Percentiles rank a stretch among this genome's conserved stretches.
These are phyloP conservation scores for Margaritispora aquatica DNA, from an alignment of 495 filamentous ascomycete genomes.

Conservation along the genomic window DNA sequence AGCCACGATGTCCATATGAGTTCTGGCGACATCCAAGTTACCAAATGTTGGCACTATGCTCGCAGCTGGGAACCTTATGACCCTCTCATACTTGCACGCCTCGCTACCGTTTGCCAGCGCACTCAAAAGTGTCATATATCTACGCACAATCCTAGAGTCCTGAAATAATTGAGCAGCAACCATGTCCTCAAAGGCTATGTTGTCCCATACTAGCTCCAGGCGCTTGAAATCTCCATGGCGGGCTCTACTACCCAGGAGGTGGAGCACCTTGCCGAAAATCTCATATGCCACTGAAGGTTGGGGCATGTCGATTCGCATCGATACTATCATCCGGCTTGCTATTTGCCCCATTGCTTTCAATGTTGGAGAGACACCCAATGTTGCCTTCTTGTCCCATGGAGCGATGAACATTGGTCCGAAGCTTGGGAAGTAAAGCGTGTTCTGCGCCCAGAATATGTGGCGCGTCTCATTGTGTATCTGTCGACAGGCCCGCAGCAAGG, in stretches of 20 bases:
- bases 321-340: conserved; percentile 9
- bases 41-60: neutral
- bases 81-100: conserved; percentile 7
- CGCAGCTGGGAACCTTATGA: neutral
- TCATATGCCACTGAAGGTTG: neutral
- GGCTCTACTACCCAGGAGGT: neutral
- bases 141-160: neutral
- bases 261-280: conserved; percentile 7
- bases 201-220: conserved; percentile 5
- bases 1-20: neutral
- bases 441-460: conserved; percentile 14
- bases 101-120: neutral
- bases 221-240: conserved; percentile 3
- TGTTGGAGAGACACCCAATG: neutral
- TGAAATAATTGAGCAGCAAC: neutral
- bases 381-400: neutral
- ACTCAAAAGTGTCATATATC: conserved; percentile 2
- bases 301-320: neutral
- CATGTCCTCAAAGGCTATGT: neutral
- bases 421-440: conserved; percentile 16
- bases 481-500: conserved; percentile 6
- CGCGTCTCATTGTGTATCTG: conserved; percentile 18
- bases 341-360: conserved; percentile 19
- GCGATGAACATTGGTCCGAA: neutral
- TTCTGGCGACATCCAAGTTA: neutral